Base-by-base conservation (phyloP, 1,284 basidiomycete species). In the Pseudozyma hubeiensis region DNA sequence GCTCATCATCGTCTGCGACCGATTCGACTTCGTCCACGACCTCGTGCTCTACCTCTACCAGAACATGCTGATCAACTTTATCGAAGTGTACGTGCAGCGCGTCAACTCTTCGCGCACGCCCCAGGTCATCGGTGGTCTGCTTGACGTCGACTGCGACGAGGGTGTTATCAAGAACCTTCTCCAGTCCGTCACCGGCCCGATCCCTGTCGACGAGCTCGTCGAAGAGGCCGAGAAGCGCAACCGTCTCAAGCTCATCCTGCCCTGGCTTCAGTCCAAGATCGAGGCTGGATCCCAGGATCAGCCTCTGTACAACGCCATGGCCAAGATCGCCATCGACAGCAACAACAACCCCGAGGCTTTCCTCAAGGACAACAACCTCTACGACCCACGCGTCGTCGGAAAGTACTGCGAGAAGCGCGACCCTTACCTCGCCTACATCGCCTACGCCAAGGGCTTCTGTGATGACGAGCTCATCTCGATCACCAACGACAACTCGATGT, bases 401-500 rank as follows among this genome's bases (percentile, higher is more conserved):
- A 98, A 98, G 87, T 99, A 98, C 89, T 99, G 97, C 87, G 97
- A 99, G 87, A 93, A 93, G 75, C 92, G 97, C 55, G 97, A 99
- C 85, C 97, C 97, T 7, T 98, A 97, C 87, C 88, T 99, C 66
- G 97, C 97, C 31, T 99, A 97, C 87, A 99, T 99, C 81, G 97
- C 97, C 1, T 99, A 99, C 85, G 97, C 97, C 55, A 99, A 99
- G 86, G 97, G 97, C 75, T 92, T 98, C 87, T 99, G 97, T 84
- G 97, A 99, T 79, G 94, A 99, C 11, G 97, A 99, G 86, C 89
- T 99, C 77, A 94, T 99, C 84, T 86, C 90, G 35, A 96, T 99
- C 85, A 99, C 97, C 58, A 99, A 99, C 85, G 96, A 97, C 80
- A 99, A 99, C 87, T 92, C 94, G 35, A 99, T 99, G 97, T 99